Evolutionary conservation across 208 protist species (phyloP).

Genomic region (Endotrypanum monterogeii): DNA sequence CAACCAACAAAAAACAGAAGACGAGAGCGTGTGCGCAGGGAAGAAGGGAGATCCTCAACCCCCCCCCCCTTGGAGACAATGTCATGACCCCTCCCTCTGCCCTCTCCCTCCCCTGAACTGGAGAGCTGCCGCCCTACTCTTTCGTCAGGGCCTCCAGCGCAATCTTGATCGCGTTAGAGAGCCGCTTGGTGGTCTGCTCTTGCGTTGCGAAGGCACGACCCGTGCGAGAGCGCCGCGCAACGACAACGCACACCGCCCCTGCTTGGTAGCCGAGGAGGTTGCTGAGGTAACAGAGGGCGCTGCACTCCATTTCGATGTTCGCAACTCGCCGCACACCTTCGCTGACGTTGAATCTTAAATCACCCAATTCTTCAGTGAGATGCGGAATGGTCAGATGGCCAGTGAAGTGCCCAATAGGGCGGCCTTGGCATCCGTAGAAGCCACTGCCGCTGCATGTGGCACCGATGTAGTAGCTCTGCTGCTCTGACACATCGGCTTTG

Average conservation of each 20-base stretch:
- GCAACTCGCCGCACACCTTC: constrained; percentile 46
- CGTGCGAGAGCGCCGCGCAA: constrained; percentile 46
- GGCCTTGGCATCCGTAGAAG: constrained; percentile 84
- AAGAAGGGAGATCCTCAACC: no score
- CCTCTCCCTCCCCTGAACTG: background rate
- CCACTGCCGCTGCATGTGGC: constrained; percentile 64
- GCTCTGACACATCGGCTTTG: constrained; percentile 16
- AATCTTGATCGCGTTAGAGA: constrained; percentile 49
- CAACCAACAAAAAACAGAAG: no score
- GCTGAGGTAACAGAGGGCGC: constrained; percentile 66
- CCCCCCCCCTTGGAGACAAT: background rate
- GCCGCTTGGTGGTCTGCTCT: constrained; percentile 33
- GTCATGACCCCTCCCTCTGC: background rate
- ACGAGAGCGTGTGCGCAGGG: no score
- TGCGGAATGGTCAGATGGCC: constrained; percentile 49
- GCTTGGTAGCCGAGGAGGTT: constrained; percentile 68
- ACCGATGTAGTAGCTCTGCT: constrained; percentile 59
- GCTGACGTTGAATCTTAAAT: constrained; percentile 46
- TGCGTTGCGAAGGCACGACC: constrained; percentile 45
- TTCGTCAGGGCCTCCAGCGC: constrained; percentile 58
- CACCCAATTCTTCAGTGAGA: constrained; percentile 53
- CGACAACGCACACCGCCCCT: constrained; percentile 63
- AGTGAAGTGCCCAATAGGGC: constrained; percentile 60
- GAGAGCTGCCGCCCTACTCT: constrained; percentile 3
- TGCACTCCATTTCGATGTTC: constrained; percentile 87